phyloP scores from a whole-genome alignment of 2,329 filamentous ascomycete species.

The Penicillium sp. region DNA sequence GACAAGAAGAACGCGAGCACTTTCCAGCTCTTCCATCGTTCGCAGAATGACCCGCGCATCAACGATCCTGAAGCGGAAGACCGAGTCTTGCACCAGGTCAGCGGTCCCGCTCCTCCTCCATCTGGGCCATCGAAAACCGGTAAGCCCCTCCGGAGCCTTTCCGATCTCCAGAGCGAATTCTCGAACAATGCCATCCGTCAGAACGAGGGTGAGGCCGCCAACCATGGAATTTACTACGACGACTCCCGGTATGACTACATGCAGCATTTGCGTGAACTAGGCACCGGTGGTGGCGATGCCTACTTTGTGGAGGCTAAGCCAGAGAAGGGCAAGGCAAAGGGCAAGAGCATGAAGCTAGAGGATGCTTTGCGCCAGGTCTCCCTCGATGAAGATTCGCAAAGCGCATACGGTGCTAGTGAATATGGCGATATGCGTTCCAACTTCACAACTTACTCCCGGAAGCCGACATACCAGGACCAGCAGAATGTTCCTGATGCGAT shows the following conservation, averaged over 20 bases:
- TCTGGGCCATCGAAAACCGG: conserved; percentile 32
- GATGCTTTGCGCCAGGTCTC: conserved; percentile 70
- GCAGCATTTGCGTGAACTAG: conserved; percentile 95
- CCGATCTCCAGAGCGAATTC: conserved; percentile 74
- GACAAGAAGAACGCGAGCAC: conserved; percentile 92
- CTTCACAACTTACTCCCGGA: conserved; percentile 72
- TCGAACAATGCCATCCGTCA: conserved; percentile 67
- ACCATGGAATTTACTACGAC: conserved; percentile 91
- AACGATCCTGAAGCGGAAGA: conserved; percentile 85
- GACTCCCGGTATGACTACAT: conserved; percentile 98
- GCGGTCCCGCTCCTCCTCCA: conserved; percentile 35
- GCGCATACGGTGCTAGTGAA: conserved; percentile 40
- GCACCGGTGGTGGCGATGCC: conserved; percentile 65
- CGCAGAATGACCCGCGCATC: conserved; percentile 95
- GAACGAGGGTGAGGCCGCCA: conserved; percentile 95
- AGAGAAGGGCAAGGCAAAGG: conserved; percentile 68
- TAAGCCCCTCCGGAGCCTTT: conserved; percentile 59
- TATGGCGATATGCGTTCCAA: conserved; percentile 38
- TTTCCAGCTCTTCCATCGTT: conserved; percentile 91
- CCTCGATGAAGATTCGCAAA: conserved; percentile 41
- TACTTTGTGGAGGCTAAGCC: conserved; percentile 73
- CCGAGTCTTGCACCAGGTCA: conserved; percentile 79
- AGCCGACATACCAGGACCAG: conserved; percentile 83
- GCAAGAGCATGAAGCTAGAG: conserved; percentile 74
- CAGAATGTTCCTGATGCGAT: conserved; percentile 90